Evolutionary conservation across 1,284 basidiomycete genomes (phyloP), one percentile per base, ranked within the genome.

Genomic region (Entoloma clypeatum): DNA sequence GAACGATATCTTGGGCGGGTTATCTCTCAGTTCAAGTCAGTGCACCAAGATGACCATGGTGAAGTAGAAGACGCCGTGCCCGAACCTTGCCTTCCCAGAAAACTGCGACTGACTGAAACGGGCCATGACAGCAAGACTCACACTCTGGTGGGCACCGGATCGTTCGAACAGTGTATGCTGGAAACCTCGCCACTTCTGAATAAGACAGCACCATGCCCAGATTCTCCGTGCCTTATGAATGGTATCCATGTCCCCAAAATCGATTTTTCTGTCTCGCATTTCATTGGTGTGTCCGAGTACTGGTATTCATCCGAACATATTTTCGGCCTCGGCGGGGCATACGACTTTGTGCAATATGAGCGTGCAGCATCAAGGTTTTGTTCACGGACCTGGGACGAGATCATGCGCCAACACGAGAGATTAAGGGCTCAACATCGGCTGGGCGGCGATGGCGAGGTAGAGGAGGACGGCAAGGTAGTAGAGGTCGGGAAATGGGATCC

Each of bases 301-400:
- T 99, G 95, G 94, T 99, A 97, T 67, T 97, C 94, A 19, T 91
- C 93, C 5, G 92, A 98, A 55, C 92, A 98, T 59, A 85, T 98
- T 28, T 93, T 98, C 52, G 89, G 88, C 3, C 75, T 97, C 2
- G 95, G 94, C 9, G 96, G 96, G 1, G 76, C 92, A 5, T 99
- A 97, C 69, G 90, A 99, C 61, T 95, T 91, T 62, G 88, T 92
- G 16, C 86, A 94, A 57, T 99, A 96, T 65, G 95, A 99, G 60
- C 84, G 86, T 36, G 90, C 92, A 3, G 96, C 96, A 21, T 78
- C 81, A 16, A 73, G 81, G 17, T 99, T 93, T 60, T 99, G 96
- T 54, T 68, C 71, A 0, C 77, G 80, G 42, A 74, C 85, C 32
- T 99, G 95, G 95, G 55, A 69, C 3, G 76, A 76, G 28, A 86